Conservation (phyloP, 441 rosid genomes). For the Adansonia rubrostipa region DNA sequence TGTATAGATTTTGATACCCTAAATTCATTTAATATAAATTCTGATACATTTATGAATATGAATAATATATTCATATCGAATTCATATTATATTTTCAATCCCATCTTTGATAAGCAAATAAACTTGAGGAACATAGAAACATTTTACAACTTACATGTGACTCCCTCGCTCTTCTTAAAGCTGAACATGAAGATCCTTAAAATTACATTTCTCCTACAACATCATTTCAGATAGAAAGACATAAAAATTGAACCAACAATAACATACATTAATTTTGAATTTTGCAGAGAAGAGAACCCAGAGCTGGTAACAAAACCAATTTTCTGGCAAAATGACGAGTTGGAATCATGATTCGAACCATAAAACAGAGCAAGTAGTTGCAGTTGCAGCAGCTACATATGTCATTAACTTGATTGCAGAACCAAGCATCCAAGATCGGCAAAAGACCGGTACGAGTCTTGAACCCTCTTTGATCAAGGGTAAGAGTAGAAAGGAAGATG, state of each 20-base stretch:
- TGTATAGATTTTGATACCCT: too few species aligned
- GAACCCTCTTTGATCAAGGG: slow-evolving; percentile 29
- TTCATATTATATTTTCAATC: background rate
- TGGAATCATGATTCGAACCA: slow-evolving; percentile 38
- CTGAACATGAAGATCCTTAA: background rate
- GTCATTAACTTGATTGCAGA: slow-evolving; percentile 50
- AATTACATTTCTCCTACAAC: background rate
- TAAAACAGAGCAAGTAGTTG: slow-evolving; percentile 50
- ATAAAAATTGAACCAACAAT: slow-evolving; percentile 1
- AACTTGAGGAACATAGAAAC: background rate
- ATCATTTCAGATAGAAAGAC: background rate
- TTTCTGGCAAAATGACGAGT: slow-evolving; percentile 56
- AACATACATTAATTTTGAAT: slow-evolving; percentile 10
- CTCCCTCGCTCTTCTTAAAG: background rate
- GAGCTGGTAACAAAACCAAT: slow-evolving; percentile 62
- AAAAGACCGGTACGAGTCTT: slow-evolving; percentile 26
- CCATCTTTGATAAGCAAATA: background rate
- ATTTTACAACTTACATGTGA: too few species aligned
- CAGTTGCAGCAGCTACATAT: slow-evolving; percentile 83
- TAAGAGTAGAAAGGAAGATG: slow-evolving; percentile 45
- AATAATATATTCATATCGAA: too few species aligned
- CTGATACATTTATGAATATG: too few species aligned
- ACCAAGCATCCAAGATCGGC: slow-evolving; percentile 29
- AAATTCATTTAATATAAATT: too few species aligned
- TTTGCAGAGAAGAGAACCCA: slow-evolving; percentile 61